phyloP scores from a whole-genome alignment of 176 grass and related monocot species.

The Eragrostis curvula region DNA sequence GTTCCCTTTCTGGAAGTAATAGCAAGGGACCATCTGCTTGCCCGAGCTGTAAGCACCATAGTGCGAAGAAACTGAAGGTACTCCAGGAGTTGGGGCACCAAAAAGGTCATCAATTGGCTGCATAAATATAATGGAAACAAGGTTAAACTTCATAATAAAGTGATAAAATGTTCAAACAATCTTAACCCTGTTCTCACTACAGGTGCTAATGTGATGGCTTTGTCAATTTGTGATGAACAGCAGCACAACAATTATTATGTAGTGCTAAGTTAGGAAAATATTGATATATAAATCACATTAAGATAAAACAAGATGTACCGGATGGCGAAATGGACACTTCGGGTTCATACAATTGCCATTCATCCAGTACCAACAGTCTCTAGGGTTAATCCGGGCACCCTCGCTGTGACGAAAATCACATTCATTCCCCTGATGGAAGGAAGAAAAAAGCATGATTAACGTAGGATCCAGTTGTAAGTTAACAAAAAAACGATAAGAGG shows the following conservation, averaged over 20 bases:
- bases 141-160: slow-evolving; percentile 32
- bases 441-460: slow-evolving; percentile 15
- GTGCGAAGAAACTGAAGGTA: slow-evolving; percentile 42
- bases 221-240: not conserved
- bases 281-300: not conserved
- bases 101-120: slow-evolving; percentile 90
- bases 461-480: slow-evolving; percentile 9
- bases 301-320: slow-evolving; percentile 51
- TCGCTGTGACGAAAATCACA: slow-evolving; percentile 97
- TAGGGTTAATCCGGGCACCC: slow-evolving; percentile 86
- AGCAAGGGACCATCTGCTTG: slow-evolving; percentile 88
- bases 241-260: not conserved
- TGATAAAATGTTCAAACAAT: slow-evolving; percentile 19
- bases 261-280: not conserved
- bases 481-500: not conserved
- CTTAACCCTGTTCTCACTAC: not conserved
- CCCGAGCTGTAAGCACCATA: slow-evolving; percentile 50
- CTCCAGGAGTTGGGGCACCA: slow-evolving; percentile 52
- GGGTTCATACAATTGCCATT: slow-evolving; percentile 88
- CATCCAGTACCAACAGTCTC: slow-evolving; percentile 95
- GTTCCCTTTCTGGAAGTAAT: slow-evolving; percentile 94
- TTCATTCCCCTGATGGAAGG: slow-evolving; percentile 68
- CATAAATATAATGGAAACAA: slow-evolving; percentile 43
- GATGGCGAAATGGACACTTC: slow-evolving; percentile 93
- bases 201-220: not conserved